A percentile compares a stretch with the other conserved stretches of the same genome.
Conservation (phyloP, 2,329 filamentous ascomycete species). For the Alternaria hordeiaustralica region DNA sequence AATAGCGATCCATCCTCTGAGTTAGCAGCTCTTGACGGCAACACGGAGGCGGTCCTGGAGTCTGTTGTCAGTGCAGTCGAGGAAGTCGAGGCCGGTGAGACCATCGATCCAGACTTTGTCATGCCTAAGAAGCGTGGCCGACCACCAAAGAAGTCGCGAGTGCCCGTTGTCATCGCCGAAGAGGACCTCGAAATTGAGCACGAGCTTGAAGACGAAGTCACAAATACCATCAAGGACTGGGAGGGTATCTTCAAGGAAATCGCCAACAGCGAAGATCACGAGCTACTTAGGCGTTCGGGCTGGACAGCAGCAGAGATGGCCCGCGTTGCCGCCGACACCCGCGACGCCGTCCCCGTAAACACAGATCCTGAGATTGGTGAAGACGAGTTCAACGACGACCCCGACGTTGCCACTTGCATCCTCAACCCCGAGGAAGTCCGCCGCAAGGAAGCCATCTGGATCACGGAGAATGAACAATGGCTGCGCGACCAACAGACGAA, state of each 20-base stretch:
- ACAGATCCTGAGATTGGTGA: slow-evolving; percentile 68
- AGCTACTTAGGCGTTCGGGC: slow-evolving; percentile 32
- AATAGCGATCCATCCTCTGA: slow-evolving; percentile 12
- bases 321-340: slow-evolving; percentile 30
- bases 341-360: slow-evolving; percentile 24
- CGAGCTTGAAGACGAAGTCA: slow-evolving; percentile 55
- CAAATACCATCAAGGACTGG: slow-evolving; percentile 42
- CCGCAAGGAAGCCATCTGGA: slow-evolving; percentile 91
- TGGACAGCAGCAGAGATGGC: slow-evolving; percentile 40
- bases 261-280: slow-evolving; percentile 37
- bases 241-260: slow-evolving; percentile 39
- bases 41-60: slow-evolving; percentile 30
- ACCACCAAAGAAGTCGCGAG: slow-evolving; percentile 38
- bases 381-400: slow-evolving; percentile 87
- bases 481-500: slow-evolving; percentile 86
- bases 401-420: slow-evolving; percentile 82
- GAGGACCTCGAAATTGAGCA: slow-evolving; percentile 57
- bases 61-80: slow-evolving; percentile 28
- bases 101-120: slow-evolving; percentile 25
- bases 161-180: slow-evolving; percentile 46
- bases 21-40: slow-evolving; percentile 28
- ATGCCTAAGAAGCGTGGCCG: slow-evolving; percentile 48
- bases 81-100: slow-evolving; percentile 20
- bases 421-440: slow-evolving; percentile 75
- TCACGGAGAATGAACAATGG: slow-evolving; percentile 94